phyloP scores from a whole-genome alignment of 768 basidiomycete species.

The Hirschioporus abietinus region DNA sequence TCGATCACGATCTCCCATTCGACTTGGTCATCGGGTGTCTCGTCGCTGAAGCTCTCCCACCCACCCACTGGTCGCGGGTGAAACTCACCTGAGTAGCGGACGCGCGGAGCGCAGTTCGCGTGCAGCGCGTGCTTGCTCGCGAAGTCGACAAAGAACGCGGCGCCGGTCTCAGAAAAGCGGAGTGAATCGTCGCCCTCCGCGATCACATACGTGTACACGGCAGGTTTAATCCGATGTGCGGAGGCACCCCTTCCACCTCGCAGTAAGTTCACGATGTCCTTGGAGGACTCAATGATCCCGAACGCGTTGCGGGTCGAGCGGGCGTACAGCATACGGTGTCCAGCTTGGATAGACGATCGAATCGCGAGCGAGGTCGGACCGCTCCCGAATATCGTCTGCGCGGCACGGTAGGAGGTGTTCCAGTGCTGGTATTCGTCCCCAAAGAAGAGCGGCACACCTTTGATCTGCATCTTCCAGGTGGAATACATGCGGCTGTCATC shows the following conservation, averaged over 20 bases:
- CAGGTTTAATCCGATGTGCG: slow-evolving; percentile 62
- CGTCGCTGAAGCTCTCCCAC: slow-evolving; percentile 59
- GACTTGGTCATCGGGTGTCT: slow-evolving; percentile 46
- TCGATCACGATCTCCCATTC: slow-evolving; percentile 82
- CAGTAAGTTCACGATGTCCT: slow-evolving; percentile 47
- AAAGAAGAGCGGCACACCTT: slow-evolving; percentile 55
- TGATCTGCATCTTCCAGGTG: slow-evolving; percentile 72
- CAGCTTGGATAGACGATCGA: slow-evolving; percentile 64
- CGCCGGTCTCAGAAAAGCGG: slow-evolving; percentile 83
- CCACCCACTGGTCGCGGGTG: slow-evolving; percentile 68
- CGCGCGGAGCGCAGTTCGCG: slow-evolving; percentile 59
- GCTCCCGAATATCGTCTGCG: slow-evolving; percentile 60
- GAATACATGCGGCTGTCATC: slow-evolving; percentile 63
- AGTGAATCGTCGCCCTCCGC: slow-evolving; percentile 68
- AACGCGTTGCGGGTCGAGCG: slow-evolving; percentile 57
- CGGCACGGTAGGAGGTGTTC: slow-evolving; percentile 64
- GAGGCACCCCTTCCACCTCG: slow-evolving; percentile 32
- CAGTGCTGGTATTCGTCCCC: slow-evolving; percentile 56
- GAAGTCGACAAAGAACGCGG: slow-evolving; percentile 83
- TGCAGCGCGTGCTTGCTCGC: slow-evolving; percentile 85
- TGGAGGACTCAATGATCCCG: slow-evolving; percentile 47
- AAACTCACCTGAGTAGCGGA: slow-evolving; percentile 76
- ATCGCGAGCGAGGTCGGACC: slow-evolving; percentile 59
- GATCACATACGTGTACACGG: slow-evolving; percentile 84
- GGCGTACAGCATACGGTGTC: slow-evolving; percentile 70